Base-by-base conservation (phyloP, 192 early-diverging fungal genomes). In the Piromyces sp. region DNA sequence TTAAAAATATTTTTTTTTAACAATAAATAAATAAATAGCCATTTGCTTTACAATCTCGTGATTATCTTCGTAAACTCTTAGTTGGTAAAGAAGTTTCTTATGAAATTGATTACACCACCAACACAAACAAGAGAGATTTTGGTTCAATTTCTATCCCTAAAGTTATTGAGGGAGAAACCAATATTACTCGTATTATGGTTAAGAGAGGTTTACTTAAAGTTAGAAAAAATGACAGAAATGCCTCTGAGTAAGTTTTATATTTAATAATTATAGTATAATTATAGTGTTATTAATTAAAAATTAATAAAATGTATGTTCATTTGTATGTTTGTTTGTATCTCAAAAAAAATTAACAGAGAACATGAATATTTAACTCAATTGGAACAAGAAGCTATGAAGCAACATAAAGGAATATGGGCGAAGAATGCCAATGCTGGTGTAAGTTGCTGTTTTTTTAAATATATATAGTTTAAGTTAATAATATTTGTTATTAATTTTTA, bases 11-110 rank as follows among this genome's bases (percentile, higher is more conserved):
- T n/a, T n/a, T n/a, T n/a, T n/a, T n/a, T n/a, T n/a, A n/a, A n/a
- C n/a, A n/a, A n/a, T n/a, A n/a, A n/a, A n/a, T n/a, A n/a, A n/a
- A n/a, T n/a, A n/a, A 78, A 33, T 84, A 93, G 92, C 89, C 91
- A 15, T 93, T 92, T 81, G 95, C 95, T 13, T 94, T 94, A 83
- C 94, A 94, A 81, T 89, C 96, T 30, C 93, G 96, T 42, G 95
- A 99, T 85, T 96, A 87, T 85, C 88, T 98, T 83, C 94, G 97
- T 79, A 90, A 90, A 81, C 87, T 95, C 7, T 82, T 96, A 14
- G 93, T 96, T 19, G 96, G 96, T 14, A 97, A 97, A 85, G 93
- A 96, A 80, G 93, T 98, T 38, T 85, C 87, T 79, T 96, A 95
- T 89, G 88, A 89, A 26, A 86, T 92, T 30, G 94, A 95, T 68